Evolutionary conservation across 106 monocot species (phyloP), one percentile per base, ranked within the genome.

Genomic region (Phalaenopsis equestris): DNA sequence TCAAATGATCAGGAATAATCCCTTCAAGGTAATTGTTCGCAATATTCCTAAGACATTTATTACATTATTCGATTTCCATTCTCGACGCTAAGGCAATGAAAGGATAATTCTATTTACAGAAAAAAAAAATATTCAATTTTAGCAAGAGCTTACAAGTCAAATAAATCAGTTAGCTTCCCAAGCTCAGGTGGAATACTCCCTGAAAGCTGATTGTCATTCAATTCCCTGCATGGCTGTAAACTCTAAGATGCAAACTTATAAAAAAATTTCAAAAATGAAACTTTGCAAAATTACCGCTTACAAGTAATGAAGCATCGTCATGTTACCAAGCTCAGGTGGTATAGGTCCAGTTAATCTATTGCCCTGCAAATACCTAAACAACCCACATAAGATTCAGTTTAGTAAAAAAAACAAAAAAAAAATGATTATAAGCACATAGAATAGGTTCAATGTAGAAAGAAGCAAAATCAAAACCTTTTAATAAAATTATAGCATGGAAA

Each of bases 271-370:
- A 16, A 36, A 58, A 80, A 8, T 30, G 46, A 72, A 72, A 81
- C 1, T 38, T 12, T 23, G 5, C 41, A 48, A 61, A 56, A 3
- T 2, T 38, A 67, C 30, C 56, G 19, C 87, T 85, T 88, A 98
- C 97, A 98, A 56, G 78, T 98, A 98, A 70, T 92, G 90, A 85
- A 98, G 90, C 30, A 83, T 90, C 9, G 87, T 85, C 97, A 98
- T 92, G 84, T 94, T 94, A 49, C 97, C 97, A 79, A 98, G 92
- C 85, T 98, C 92, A 1, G 94, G 94, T 1, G 97, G 97, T 79
- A 98, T 98, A 21, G 87, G 55, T 19, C 97, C 97, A 65, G 84
- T 91, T 24, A 98, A 81, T 52, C 68, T 89, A 61, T 98, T 98
- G 9, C 89, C 87, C 73, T 98, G 97, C 82, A 98, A 85, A 80